phyloP scores from a whole-genome alignment of 2,329 filamentous ascomycete species.

The Trichoderma atroviride region DNA sequence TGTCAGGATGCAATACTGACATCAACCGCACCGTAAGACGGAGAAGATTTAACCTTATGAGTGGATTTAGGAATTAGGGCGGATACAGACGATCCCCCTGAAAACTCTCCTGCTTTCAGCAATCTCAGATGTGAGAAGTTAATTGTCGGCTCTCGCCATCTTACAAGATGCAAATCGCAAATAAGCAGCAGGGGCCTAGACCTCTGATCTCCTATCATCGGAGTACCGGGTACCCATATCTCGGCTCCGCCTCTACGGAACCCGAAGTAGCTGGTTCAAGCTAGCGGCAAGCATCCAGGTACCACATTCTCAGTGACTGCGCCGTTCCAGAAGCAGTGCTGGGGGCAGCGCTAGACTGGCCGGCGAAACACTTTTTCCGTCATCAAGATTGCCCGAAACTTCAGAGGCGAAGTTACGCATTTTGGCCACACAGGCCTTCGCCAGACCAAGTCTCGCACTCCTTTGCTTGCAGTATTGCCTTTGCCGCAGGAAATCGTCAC shows the following conservation, averaged over 20 bases:
- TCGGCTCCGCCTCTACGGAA: background rate
- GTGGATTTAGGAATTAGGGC: background rate
- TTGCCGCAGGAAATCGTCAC: constrained; percentile 1
- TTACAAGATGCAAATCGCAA: background rate
- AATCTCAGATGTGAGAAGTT: background rate
- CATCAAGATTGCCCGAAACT: constrained; percentile 3
- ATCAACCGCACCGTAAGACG: background rate
- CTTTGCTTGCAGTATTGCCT: background rate
- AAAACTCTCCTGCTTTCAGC: background rate
- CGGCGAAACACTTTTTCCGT: constrained; percentile 8
- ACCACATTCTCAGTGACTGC: background rate
- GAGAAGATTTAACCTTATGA: background rate
- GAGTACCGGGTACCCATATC: constrained; percentile 1
- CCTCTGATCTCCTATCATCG: constrained; percentile 6
- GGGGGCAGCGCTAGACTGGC: background rate
- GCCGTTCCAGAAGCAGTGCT: constrained; percentile 5
- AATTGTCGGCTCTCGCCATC: background rate
- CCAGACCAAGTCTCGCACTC: background rate
- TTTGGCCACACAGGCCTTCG: constrained; percentile 18
- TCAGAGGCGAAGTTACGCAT: constrained; percentile 12
- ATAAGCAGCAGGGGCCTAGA: background rate
- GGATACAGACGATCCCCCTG: background rate
- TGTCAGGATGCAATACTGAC: background rate
- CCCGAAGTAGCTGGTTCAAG: constrained; percentile 8
- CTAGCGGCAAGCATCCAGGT: background rate